These are phyloP conservation scores for Anthoceros angustus DNA, from an alignment of 225 moss, liverwort and hornwort species.

Conservation along the genomic window DNA sequence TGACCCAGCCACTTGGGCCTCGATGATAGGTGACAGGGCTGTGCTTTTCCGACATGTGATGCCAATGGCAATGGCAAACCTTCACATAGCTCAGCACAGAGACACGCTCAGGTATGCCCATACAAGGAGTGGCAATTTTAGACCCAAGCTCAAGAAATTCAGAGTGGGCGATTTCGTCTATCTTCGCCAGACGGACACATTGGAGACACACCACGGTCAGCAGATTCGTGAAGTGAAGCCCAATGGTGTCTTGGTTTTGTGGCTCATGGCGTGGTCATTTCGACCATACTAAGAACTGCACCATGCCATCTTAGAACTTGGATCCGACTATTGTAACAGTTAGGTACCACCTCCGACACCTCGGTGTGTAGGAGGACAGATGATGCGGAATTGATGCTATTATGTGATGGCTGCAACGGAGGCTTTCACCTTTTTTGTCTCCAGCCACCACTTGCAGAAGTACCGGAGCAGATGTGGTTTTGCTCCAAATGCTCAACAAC, in stretches of 20 bases:
- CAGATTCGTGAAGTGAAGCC: too few species aligned
- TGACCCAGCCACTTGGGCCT: neutral
- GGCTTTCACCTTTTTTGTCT: neutral
- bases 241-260: too few species aligned
- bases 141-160: neutral
- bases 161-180: too few species aligned
- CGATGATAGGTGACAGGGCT: neutral
- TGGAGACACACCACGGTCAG: neutral
- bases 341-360: neutral
- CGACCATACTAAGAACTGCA: neutral
- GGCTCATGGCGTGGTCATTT: too few species aligned
- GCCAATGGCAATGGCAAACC: neutral
- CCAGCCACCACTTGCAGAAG: neutral
- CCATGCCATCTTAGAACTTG: neutral
- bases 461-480: neutral
- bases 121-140: neutral
- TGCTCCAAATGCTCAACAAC: too few species aligned
- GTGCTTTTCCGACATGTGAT: neutral
- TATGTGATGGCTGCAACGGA: neutral
- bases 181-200: neutral
- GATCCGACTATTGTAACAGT: neutral
- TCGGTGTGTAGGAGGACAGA: neutral
- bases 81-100: neutral
- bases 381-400: neutral
- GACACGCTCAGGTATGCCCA: neutral